Base-by-base conservation (phyloP, 306 rosid species). In the Senna tora region DNA sequence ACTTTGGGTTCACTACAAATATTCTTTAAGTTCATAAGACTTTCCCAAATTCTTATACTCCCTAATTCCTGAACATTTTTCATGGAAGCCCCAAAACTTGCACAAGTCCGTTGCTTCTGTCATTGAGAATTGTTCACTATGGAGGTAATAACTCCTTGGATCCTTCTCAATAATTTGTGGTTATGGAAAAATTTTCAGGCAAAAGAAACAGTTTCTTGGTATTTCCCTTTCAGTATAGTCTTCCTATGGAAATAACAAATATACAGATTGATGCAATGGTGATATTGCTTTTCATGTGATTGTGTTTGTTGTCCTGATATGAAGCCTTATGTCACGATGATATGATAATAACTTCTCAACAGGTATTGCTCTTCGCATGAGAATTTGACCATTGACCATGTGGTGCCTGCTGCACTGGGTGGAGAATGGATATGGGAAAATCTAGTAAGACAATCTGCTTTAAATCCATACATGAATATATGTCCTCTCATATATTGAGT, bases 361-460 rank as follows among this genome's bases (percentile, higher is more conserved):
- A 88, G 91, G 83, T 88, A 86, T 72, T 88, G 94, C 74, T 88
- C 80, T 69, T 73, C 89, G 16, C 74, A 60, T 6, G 89, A 88
- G 59, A 82, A 84, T 77, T 82, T 88, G 85, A 88, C 94, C 62
- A 84, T 88, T 54, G 94, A 88, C 69, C 94, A 88, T 80, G 91
- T 88, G 42, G 33, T 86, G 53, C 91, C 94, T 20, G 59, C 63
- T 47, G 80, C 89, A 52, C 77, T 75, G 17, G 91, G 94, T 20
- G 94, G 94, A 80, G 80, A 82, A 75, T 88, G 91, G 94, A 82
- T 68, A 38, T 86, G 94, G 94, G 91, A 88, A 69, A 88, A 88
- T 73, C 83, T 88, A 83, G 94, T 88, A 45, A 67, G 85, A 33
- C 62, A 9, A 20, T 49, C 16, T 42, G 16, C 57, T 59, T 5